Evolutionary conservation across 2,329 filamentous ascomycete genomes (phyloP), one percentile per base, ranked within the genome.

Genomic region (Xylogone sp.): DNA sequence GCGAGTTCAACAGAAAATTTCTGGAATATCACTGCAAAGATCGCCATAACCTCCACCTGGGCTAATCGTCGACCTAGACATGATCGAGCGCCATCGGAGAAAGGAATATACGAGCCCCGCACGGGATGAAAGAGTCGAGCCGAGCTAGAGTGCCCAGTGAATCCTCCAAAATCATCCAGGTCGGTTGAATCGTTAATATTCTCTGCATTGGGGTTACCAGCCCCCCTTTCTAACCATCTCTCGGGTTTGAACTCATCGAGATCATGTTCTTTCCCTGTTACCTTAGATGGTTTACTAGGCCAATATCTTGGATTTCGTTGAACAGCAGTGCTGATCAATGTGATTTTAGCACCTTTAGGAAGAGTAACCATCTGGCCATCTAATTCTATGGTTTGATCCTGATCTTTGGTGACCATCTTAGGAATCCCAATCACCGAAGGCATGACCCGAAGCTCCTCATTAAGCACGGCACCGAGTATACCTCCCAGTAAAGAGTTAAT

Each of bases 301-400:
- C 89, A 93, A 67, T 86, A 84, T 46, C 78, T 81, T 10, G 87
- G 87, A 66, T 90, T 88, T 34, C 82, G 78, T 48, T 90, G 86
- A 2, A 75, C 73, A 4, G 81, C 70, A 0, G 77, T 76, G 49
- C 73, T 71, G 5, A 39, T 16, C 20, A 93, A 66, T 3, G 74
- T 77, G 54, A 92, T 72, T 48, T 75, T 68, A 12, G 76, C 72
- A 20, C 73, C 75, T 8, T 69, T 75, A 0, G 88, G 87, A 13
- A 90, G 67, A 1, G 76, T 72, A 61, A 81, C 74, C 43, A 76
- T 74, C 54, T 75, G 71, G 2, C 85, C 87, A 48, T 81, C 73
- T 43, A 88, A 65, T 2, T 68, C 75, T 42, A 93, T 64, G 19
- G 73, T 65, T 68, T 91, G 84, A 48, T 78, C 76, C 20, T 71